A percentile compares a stretch with the other conserved stretches of the same genome.
Evolutionary conservation across 2,329 filamentous ascomycete species (phyloP).

Genomic region (Pseudocercospora musae): DNA sequence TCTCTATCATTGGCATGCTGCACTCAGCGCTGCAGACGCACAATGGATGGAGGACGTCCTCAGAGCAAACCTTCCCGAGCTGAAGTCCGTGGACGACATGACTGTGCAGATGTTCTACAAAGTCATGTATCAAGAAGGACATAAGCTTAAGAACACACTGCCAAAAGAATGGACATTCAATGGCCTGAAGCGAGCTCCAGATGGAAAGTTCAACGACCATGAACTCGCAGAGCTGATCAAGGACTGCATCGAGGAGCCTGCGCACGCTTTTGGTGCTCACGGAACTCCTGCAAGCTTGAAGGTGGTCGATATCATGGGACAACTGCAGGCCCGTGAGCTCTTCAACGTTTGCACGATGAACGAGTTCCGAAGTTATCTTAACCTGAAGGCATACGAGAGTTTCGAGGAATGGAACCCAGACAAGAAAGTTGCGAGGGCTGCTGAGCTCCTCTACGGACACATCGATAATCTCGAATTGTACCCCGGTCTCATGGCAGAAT

Average conservation of each 20-base stretch:
- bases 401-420: conserved; percentile 39
- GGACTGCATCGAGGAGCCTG: conserved; percentile 48
- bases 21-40: conserved; percentile 44
- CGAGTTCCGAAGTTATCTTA: conserved; percentile 42
- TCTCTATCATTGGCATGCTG: conserved; percentile 49
- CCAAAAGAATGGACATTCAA: conserved; percentile 43
- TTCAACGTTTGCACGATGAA: conserved; percentile 55
- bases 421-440: conserved; percentile 36
- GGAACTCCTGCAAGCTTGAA: conserved; percentile 48
- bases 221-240: conserved; percentile 47
- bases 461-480: conserved; percentile 55
- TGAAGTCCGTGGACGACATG: conserved; percentile 43
- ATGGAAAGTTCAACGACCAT: conserved; percentile 45
- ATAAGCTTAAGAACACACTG: conserved; percentile 36
- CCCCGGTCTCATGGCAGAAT: conserved; percentile 56
- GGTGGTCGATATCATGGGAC: conserved; percentile 49
- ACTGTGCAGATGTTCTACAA: conserved; percentile 43
- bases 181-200: conserved; percentile 38
- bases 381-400: conserved; percentile 37
- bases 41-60: conserved; percentile 47
- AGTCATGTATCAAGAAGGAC: conserved; percentile 38
- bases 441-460: conserved; percentile 52
- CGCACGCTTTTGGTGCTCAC: conserved; percentile 51
- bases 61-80: conserved; percentile 35
- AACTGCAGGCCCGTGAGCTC: conserved; percentile 44